A percentile compares a stretch with the other conserved stretches of the same genome.
phyloP scores from a whole-genome alignment of 345 rosid species.

The Gossypium ekmanianum region DNA sequence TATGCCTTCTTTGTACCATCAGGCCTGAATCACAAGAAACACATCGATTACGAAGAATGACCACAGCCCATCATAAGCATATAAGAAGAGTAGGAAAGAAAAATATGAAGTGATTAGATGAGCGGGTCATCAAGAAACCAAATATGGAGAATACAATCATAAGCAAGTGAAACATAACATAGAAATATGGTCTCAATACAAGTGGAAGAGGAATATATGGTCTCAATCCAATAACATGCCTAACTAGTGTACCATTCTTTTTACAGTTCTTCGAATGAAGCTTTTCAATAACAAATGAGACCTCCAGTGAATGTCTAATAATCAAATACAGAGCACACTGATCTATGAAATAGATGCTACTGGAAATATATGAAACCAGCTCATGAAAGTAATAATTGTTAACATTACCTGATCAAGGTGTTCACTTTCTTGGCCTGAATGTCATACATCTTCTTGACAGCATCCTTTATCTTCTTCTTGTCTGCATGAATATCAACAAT shows the following conservation, averaged over 20 bases:
- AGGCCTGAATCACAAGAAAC: constrained; percentile 47
- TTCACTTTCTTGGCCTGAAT: constrained; percentile 92
- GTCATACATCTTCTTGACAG: constrained; percentile 92
- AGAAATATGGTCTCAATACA: neutral
- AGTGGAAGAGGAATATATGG: neutral
- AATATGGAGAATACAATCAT: neutral
- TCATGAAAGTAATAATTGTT: neutral
- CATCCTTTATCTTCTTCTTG: constrained; percentile 88
- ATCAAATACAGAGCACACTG: neutral
- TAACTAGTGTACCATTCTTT: neutral
- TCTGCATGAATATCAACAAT: constrained; percentile 92
- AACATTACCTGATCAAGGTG: constrained; percentile 76
- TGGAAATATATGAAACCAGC: neutral
- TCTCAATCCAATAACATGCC: neutral
- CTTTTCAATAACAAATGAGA: neutral
- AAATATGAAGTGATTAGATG: neutral
- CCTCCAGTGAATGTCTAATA: neutral
- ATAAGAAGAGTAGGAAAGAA: too few species aligned
- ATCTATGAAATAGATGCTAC: neutral
- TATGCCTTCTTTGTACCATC: constrained; percentile 95
- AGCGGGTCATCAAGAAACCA: neutral
- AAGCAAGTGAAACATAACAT: neutral
- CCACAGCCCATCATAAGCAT: neutral
- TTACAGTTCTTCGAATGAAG: neutral
- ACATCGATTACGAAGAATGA: neutral